These are phyloP conservation scores for Gaertneriomyces sp. DNA, from an alignment of 192 early-diverging fungal genomes.

Conservation along the genomic window DNA sequence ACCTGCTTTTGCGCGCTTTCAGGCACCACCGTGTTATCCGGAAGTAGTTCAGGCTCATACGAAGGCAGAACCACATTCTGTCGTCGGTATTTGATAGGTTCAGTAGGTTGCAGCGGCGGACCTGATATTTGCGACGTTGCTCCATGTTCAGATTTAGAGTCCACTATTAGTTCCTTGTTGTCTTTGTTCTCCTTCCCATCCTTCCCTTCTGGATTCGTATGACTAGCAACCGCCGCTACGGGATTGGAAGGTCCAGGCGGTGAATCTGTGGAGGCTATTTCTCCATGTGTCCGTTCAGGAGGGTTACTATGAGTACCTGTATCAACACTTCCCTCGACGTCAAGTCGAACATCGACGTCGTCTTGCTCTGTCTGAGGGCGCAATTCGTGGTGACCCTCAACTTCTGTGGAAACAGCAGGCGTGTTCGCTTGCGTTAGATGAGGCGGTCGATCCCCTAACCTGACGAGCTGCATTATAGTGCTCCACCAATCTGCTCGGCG, in stretches of 20 bases:
- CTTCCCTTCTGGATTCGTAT: conserved; percentile 8
- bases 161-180: background rate
- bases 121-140: background rate
- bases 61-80: conserved; percentile 34
- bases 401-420: no score
- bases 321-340: background rate
- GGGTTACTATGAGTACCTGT: background rate
- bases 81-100: conserved; percentile 19
- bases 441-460: no score
- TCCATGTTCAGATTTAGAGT: background rate
- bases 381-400: no score
- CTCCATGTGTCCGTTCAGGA: background rate
- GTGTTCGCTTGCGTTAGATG: no score
- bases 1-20: conserved; percentile 21
- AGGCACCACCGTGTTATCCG: conserved; percentile 33
- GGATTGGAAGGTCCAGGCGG: background rate
- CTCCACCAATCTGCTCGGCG: no score
- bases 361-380: no score
- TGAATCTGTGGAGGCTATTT: no score
- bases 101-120: background rate
- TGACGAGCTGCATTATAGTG: no score
- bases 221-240: background rate
- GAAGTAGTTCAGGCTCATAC: conserved; percentile 30
- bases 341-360: no score
- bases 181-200: background rate